Evolutionary conservation across 2,329 filamentous ascomycete species (phyloP), one percentile per base, ranked within the genome.

Genomic region (Didymella keratinophila): DNA sequence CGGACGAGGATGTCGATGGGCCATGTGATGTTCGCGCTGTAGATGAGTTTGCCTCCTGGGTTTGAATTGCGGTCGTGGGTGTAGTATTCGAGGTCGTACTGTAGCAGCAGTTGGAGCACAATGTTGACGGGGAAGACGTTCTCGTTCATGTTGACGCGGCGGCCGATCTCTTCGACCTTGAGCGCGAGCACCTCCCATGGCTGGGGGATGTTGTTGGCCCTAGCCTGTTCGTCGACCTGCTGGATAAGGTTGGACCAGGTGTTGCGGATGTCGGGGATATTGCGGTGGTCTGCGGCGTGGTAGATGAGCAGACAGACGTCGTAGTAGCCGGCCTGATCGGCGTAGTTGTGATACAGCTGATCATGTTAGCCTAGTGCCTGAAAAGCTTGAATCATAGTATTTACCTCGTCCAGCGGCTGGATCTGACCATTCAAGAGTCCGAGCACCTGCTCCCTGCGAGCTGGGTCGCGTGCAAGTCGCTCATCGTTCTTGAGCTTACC

Each of bases 261-360:
- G 39, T 88, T 84, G 53, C 86, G 84, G 69, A 99, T 95, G 62
- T 95, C 91, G 41, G 91, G 88, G 1, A 92, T 84, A 70, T 94
- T 96, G 68, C 94, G 90, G 80, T 96, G 92, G 76, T 98, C 93
- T 44, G 94, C 94, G 1, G 90, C 87, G 76, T 96, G 90, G 81
- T 93, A 98, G 71, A 99, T 97, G 59, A 94, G 84, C 9, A 99
- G 86, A 73, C 92, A 97, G 49, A 99, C 86, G 74, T 98, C 95
- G 78, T 93, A 94, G 82, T 99, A 99, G 48, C 88, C 89, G 2
- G 92, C 95, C 71, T 92, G 89, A 72, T 97, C 93, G 54, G 93
- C 92, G 70, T 93, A 99, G 63, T 87, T 82, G 74, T 98, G 96
- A 80, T 92, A 99, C n/a, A 99, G 87, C 88, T 96, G 71, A 3